Base-by-base conservation (phyloP, 208 protist species). In the Endotrypanum monterogeii region DNA sequence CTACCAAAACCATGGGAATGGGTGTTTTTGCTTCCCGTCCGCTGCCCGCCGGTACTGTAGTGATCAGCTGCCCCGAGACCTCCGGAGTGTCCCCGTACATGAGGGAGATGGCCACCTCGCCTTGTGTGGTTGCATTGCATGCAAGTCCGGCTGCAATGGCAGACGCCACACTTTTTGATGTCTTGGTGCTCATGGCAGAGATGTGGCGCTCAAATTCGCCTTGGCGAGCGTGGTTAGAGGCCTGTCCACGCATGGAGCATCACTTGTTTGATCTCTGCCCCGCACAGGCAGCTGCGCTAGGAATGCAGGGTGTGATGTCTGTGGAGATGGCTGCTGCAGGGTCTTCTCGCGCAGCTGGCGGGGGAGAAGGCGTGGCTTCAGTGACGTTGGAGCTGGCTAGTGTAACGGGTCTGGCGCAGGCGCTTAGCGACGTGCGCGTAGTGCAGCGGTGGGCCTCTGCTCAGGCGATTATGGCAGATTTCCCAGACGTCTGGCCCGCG, bases 1-100 rank as follows among this genome's bases (percentile, higher is more conserved):
- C 90, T 0, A 95, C 90, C 58, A 90, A 90, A 66, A 89, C 87
- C 30, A 97, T 97, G 93, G 93, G 93, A 55, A 71, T 83, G 35
- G 90, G 93, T 39, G 89, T 94, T 55, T 93, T 95, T 71, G 89
- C 93, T 0, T 78, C 84, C 0, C 80, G 76, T 11, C 73, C 83
- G 41, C 77, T 95, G 18, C 72, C 79, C 0, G 63, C 80, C 1
- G 90, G 86, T 12, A 92, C 89, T 16, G 83, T 92, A 1, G 77
- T 97, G n/a, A 78, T 95, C n/a, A 92, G 89, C 78, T 95, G 87
- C 67, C 89, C 90, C 12, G 66, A 84, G 48, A 35, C 80, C 0
- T 83, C 83, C 3, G 82, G 82, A 23, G 77, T 97, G n/a, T 93
- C 81, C 11, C 92, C 92, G 3, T 97, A 94, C 78, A 71, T 81